Conservation (phyloP, 202 grass and related monocot genomes). For the Cymbopogon flexuosus region DNA sequence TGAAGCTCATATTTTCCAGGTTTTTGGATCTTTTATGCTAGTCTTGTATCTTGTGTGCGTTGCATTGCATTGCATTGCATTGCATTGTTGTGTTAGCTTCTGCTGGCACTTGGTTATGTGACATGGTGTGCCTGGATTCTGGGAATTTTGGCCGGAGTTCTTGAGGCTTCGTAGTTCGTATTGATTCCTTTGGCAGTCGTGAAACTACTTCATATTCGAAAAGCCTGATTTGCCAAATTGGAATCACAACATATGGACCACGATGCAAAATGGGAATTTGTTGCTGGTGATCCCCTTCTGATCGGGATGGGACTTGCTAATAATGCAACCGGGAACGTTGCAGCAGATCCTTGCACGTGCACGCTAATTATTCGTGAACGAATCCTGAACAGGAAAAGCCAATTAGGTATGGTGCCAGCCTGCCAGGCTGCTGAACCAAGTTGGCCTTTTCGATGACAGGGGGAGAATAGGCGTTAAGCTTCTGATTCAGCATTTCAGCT, state of each 20-base stretch:
- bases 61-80: not conserved
- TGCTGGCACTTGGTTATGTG: not conserved
- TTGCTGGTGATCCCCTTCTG: not conserved
- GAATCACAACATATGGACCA: not conserved
- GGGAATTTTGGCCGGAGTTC: not conserved
- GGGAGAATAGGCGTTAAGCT: not conserved
- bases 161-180: not conserved
- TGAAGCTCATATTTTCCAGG: not conserved
- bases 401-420: not conserved
- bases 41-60: not conserved
- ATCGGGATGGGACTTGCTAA: not conserved
- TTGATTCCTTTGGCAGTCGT: not conserved
- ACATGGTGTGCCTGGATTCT: not conserved
- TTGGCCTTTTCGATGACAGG: not conserved
- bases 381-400: not conserved
- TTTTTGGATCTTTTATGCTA: constrained; percentile 13
- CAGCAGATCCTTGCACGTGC: not conserved
- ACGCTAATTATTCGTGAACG: not conserved
- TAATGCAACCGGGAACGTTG: not conserved
- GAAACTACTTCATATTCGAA: not conserved
- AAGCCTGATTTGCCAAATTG: not conserved
- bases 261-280: not conserved
- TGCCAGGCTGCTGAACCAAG: constrained; percentile 4
- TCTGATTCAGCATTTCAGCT: not conserved
- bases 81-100: not conserved